phyloP scores from a whole-genome alignment of 352 stramenopile species.

The Saprolegnia parasitica region DNA sequence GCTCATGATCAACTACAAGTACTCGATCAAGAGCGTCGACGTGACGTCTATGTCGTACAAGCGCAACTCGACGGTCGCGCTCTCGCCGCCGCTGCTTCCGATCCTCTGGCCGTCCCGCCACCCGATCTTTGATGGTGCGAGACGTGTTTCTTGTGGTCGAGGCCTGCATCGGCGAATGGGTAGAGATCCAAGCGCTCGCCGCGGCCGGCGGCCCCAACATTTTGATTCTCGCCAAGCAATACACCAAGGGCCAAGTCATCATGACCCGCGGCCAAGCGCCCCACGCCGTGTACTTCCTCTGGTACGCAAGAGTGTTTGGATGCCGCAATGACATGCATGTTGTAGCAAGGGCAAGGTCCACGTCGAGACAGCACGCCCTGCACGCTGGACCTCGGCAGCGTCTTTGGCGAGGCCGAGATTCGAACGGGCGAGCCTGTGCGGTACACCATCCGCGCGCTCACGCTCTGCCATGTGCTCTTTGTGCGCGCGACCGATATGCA shows the following conservation, averaged over 20 bases:
- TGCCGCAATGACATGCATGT: not conserved
- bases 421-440: slow-evolving; percentile 66
- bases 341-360: slow-evolving; percentile 56
- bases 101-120: slow-evolving; percentile 50
- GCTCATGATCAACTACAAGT: slow-evolving; percentile 88
- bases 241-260: slow-evolving; percentile 54
- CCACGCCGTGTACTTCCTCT: slow-evolving; percentile 75
- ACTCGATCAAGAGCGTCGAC: slow-evolving; percentile 77
- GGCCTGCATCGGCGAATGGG: slow-evolving; percentile 29
- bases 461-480: slow-evolving; percentile 56
- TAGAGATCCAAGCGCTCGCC: slow-evolving; percentile 49
- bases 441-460: slow-evolving; percentile 54
- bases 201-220: slow-evolving; percentile 41
- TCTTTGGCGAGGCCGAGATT: slow-evolving; percentile 64
- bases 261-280: slow-evolving; percentile 58
- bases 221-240: slow-evolving; percentile 68
- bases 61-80: slow-evolving; percentile 54
- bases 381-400: slow-evolving; percentile 42
- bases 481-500: slow-evolving; percentile 58
- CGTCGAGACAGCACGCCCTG: slow-evolving; percentile 62
- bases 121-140: slow-evolving; percentile 62
- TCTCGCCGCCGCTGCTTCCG: slow-evolving; percentile 51
- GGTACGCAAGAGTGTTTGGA: slow-evolving; percentile 35
- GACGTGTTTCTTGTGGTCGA: slow-evolving; percentile 14
- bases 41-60: slow-evolving; percentile 78